Evolutionary conservation across 148 eudicot species (phyloP), one percentile per base, ranked within the genome.

Genomic region (Bassia scoparia): DNA sequence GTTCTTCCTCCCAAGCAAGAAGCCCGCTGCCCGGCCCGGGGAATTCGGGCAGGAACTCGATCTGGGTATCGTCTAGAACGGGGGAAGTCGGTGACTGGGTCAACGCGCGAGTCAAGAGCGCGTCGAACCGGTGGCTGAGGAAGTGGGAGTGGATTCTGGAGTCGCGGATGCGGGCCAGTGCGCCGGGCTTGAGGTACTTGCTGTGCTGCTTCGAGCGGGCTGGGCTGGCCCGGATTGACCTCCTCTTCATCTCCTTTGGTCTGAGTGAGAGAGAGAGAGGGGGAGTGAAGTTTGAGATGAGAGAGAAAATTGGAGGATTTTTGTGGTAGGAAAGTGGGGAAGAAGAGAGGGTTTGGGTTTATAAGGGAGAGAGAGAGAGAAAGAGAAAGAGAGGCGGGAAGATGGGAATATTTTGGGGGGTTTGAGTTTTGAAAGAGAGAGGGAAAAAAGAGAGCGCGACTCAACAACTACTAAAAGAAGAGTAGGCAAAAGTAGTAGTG

Each of bases 171-270:
- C 73, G 73, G 16, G 84, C 82, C 0, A 78, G 23, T 15, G 77
- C 84, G 13, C 84, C 84, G 52, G 84, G 84, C 14, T 82, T 82
- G 0, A 82, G 26, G 79, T 75, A 82, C 54, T 78, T 79, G 77
- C 46, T 82, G 80, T 71, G 4, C 71, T 52, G 34, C 13, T 53
- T 26, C 27, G 58, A n/a, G 18, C 26, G 52, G 21, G 20, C 5
- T 0, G 69, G 30, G 60, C 38, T 37, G 33, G 35, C 9, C 69
- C 84, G 67, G 68, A 55, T 9, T 44, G 77, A 72, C 15, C 69
- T 50, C 33, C 64, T 74, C 81, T 74, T 60, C 7, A 71, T 38
- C n/a, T n/a, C n/a, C n/a, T n/a, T n/a, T n/a, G n/a, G n/a, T n/a
- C n/a, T n/a, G n/a, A n/a, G n/a, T n/a, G n/a, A n/a, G n/a, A n/a